Base-by-base conservation (phyloP, 2,329 filamentous ascomycete genomes). In the Didymosphaeria variabile region DNA sequence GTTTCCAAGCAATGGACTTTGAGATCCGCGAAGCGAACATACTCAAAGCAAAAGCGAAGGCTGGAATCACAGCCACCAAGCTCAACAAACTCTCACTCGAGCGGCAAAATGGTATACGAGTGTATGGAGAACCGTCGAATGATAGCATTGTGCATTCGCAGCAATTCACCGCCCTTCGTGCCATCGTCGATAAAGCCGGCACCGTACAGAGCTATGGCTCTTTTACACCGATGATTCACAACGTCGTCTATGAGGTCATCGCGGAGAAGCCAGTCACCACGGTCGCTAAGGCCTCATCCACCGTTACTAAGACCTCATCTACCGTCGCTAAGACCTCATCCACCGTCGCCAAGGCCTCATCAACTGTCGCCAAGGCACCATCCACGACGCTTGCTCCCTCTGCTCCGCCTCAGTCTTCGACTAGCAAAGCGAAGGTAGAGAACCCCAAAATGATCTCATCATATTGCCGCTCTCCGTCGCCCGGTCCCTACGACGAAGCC, bases 1-100 rank as follows among this genome's bases (percentile, higher is more conserved):
- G 58, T 0, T 72, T 71, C 44, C 71, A 73, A 50, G 69, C 61
- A 21, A 42, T 46, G 31, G 45, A 47, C 1, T 36, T 40, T 15
- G 17, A 36, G 2, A 15, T 38, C 7, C 57, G 57, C 9, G 61
- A 54, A 1, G 47, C 36, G 3, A 57, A 62, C 3, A 46, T 72
- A 3, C 29, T 51, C 6, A 62, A 55, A 31, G 64, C 67, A 9
- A 70, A 70, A 31, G 49, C 44, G 15, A 68, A 66, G 45, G 65
- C 65, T 9, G 51, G 58, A 0, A 50, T 64, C 12, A 61, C 51
- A 5, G 64, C 55, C 1, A 65, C 52, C 31, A 67, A 45, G 38
- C 59, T 64, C 6, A 58, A 61, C 19, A 55, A 55, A 9, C 5
- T 44, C 5, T 31, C 5, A 10, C 15, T 31, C 9, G 17, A 32